Evolutionary conservation across 192 early-diverging fungal genomes (phyloP).

Genomic region (Lobulomyces angularis): DNA sequence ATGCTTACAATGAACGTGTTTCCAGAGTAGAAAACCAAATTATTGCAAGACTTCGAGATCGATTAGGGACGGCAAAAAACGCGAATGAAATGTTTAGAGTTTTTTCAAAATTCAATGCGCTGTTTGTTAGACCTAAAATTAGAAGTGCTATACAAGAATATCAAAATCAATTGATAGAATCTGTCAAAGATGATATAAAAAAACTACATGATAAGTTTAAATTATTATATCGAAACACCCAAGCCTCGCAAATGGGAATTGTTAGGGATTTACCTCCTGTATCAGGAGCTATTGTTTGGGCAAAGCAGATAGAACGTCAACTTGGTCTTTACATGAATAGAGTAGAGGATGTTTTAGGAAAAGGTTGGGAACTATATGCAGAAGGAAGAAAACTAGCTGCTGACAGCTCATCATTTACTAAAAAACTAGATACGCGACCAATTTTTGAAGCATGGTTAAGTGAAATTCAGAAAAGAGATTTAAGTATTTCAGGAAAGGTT

Average conservation of each 20-base stretch:
- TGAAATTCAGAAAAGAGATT: constrained; percentile 68
- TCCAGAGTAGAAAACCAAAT: constrained; percentile 95
- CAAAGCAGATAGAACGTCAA: constrained; percentile 93
- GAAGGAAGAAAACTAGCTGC: constrained; percentile 88
- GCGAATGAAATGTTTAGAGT: constrained; percentile 93
- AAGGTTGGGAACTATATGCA: constrained; percentile 90
- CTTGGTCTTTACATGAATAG: constrained; percentile 89
- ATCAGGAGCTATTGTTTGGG: constrained; percentile 92
- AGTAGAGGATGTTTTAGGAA: constrained; percentile 95
- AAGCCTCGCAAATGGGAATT: constrained; percentile 78
- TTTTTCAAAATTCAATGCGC: constrained; percentile 98
- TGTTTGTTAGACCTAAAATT: constrained; percentile 99
- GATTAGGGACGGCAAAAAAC: constrained; percentile 87
- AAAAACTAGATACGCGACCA: constrained; percentile 83
- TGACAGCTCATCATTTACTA: constrained; percentile 79
- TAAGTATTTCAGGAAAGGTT: constrained; percentile 74
- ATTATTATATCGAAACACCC: constrained; percentile 74
- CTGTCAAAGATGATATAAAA: constrained; percentile 95
- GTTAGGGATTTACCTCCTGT: constrained; percentile 88
- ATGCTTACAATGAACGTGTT: constrained; percentile 86
- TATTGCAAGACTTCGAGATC: constrained; percentile 81
- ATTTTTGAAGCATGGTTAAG: constrained; percentile 86
- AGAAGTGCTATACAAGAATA: constrained; percentile 99
- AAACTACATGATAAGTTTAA: constrained; percentile 95
- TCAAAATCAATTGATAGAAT: constrained; percentile 93